Evolutionary conservation across 768 basidiomycete species (phyloP), one percentile per base, ranked within the genome.

Genomic region (Naganishia antarctica): DNA sequence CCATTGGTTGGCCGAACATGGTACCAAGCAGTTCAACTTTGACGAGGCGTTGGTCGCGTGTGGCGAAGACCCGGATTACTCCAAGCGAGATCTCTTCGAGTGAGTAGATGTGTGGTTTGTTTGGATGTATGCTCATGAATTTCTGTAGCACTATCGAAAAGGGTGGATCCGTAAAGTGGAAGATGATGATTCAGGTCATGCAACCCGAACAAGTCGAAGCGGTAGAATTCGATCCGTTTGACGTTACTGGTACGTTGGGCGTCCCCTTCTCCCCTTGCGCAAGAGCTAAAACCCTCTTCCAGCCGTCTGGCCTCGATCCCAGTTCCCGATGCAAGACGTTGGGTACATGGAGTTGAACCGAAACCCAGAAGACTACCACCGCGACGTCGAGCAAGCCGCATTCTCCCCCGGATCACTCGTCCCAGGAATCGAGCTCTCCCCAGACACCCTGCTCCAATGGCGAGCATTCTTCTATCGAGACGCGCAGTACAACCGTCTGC

Each of bases 51-150:
- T 65, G n/a, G 61, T 58, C 47, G 67, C 65, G 21, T 60, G 64
- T 37, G 76, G 76, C 48, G 61, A 71, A 25, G 73, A 77, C 58
- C 73, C 74, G 4, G 76, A 77, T 60, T 74, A 68, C 60, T 61
- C 71, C n/a, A 75, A 74, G 70, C 58, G 72, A 32, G 71, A 77
- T 25, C 64, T 77, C 21, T 76, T 65, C 61, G 73, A 77, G 60
- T 57, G 21, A 25, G 53, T 57, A 51, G 7, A 2, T 40, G 34
- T 41, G 31, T 34, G 4, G 37, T 1, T 8, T 7, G n/a, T 51
- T 31, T 13, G 49, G 8, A 32, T 16, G 2, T 51, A n/a, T 34
- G 25, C 37, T 40, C 2, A 57, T 25, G 1, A 7, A 40, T 32
- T 57, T 15, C 21, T 21, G 53, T 40, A 57, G 53, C 23, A 70